phyloP scores from a whole-genome alignment of 2,329 filamentous ascomycete genomes.

The Verticillium nonalfalfae region DNA sequence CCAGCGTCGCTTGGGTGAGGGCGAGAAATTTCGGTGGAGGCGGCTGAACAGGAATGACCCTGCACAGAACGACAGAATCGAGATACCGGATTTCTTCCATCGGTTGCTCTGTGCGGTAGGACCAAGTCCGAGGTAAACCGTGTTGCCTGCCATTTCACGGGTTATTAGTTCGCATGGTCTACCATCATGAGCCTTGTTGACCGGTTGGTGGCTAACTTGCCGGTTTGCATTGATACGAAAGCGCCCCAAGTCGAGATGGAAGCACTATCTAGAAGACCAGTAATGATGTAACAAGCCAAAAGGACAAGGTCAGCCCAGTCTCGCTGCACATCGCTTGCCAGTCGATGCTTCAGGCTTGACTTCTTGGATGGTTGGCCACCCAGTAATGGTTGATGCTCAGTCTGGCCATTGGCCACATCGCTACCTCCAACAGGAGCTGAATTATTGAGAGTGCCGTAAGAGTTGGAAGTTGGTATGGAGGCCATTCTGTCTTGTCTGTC shows the following conservation, averaged over 20 bases:
- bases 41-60: constrained; percentile 67
- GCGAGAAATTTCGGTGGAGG: constrained; percentile 58
- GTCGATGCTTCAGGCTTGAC: background rate
- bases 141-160: constrained; percentile 41
- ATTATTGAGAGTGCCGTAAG: background rate
- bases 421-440: background rate
- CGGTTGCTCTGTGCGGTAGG: constrained; percentile 52
- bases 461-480: background rate
- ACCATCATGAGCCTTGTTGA: background rate
- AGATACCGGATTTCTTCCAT: constrained; percentile 66
- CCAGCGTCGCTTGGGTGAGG: constrained; percentile 48
- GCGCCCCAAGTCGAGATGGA: constrained; percentile 72
- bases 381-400: background rate
- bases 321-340: constrained; percentile 36
- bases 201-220: constrained; percentile 18
- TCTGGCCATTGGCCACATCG: background rate
- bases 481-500: background rate
- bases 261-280: constrained; percentile 70
- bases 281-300: constrained; percentile 68
- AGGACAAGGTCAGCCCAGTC: constrained; percentile 63
- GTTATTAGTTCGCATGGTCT: background rate
- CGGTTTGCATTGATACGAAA: constrained; percentile 81
- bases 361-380: background rate
- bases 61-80: constrained; percentile 63
- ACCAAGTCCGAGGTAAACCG: constrained; percentile 71